Base-by-base conservation (phyloP, 345 rosid species). In the Alliaria petiolata region DNA sequence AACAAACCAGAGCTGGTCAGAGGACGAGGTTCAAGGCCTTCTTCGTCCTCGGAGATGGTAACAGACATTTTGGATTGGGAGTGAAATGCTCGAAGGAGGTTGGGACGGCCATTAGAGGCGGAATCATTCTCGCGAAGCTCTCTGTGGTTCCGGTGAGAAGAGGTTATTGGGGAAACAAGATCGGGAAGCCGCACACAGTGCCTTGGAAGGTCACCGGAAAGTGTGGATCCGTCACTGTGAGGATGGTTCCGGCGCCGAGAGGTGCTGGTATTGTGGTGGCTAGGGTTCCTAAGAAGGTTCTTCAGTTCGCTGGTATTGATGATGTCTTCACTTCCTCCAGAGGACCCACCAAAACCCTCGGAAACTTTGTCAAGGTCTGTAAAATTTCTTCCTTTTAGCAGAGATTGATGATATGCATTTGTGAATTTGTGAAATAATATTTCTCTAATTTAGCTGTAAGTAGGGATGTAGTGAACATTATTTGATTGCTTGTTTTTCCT, bases 81-180 rank as follows among this genome's bases (percentile, higher is more conserved):
- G 95, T 89, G 0, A 89, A 89, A 61, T 89, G 95, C 68, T 77
- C 88, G 6, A 89, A 88, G 60, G 93, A 88, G 28, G 93, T 88
- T 1, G 93, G 91, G 1, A 88, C 91, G 2, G 91, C 91, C 0
- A 88, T 88, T 7, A 82, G 93, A 9, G 93, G 93, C 1, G 83
- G 82, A 0, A 86, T 88, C 4, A 86, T 89, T 5, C 44, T 89
- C 49, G 92, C 95, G 0, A 89, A 89, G 78, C 76, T 89, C 1
- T 85, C 95, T 0, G 85, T 89, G 28, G 79, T 89, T 6, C 89
- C 95, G 0, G 89, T 89, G 51, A 83, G 91, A 60, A 85, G 95
- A 72, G 95, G 95, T 0, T 89, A 89, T 35, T 86, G 91, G 91
- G 95, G 95, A 0, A 89, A 86, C 63, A 89, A 86, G 89, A 89